Conservation (phyloP, 2,329 filamentous ascomycete genomes). For the Epichloe sp. region DNA sequence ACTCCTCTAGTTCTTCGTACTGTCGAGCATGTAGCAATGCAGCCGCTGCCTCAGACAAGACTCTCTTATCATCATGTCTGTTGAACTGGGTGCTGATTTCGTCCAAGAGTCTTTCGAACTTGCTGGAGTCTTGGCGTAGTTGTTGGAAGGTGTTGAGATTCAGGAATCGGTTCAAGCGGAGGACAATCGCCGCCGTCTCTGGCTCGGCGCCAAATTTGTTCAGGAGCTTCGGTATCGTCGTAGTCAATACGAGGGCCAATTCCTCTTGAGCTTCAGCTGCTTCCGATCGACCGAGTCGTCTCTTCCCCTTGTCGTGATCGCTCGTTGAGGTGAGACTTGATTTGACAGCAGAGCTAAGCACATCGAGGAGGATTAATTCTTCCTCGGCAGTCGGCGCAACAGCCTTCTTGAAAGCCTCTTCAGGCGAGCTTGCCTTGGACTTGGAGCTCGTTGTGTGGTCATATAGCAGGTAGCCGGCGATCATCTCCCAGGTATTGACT, state of each 20-base stretch:
- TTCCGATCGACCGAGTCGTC: slow-evolving; percentile 46
- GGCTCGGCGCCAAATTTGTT: slow-evolving; percentile 91
- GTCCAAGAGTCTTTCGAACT: slow-evolving; percentile 69
- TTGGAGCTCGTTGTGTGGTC: slow-evolving; percentile 64
- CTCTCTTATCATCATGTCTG: slow-evolving; percentile 75
- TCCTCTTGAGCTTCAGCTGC: slow-evolving; percentile 63
- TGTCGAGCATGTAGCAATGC: slow-evolving; percentile 75
- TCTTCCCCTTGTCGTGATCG: slow-evolving; percentile 50
- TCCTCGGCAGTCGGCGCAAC: slow-evolving; percentile 64
- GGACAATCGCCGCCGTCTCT: slow-evolving; percentile 70
- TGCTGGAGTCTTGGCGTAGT: slow-evolving; percentile 70
- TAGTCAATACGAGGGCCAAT: slow-evolving; percentile 63
- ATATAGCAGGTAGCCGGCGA: slow-evolving; percentile 83
- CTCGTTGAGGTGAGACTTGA: slow-evolving; percentile 52
- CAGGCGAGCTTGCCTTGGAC: slow-evolving; percentile 38
- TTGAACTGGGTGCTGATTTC: slow-evolving; percentile 91
- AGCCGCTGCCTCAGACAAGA: slow-evolving; percentile 70
- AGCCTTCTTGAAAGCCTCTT: slow-evolving; percentile 53
- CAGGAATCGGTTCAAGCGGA: slow-evolving; percentile 74
- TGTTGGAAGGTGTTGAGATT: slow-evolving; percentile 82
- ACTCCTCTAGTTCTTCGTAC: slow-evolving; percentile 79
- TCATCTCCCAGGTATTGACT: slow-evolving; percentile 72
- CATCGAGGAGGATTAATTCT: slow-evolving; percentile 74
- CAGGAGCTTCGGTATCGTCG: slow-evolving; percentile 69
- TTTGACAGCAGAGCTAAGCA: slow-evolving; percentile 73